phyloP scores from a whole-genome alignment of 495 filamentous ascomycete species.

The Elaphomyces granulatus region DNA sequence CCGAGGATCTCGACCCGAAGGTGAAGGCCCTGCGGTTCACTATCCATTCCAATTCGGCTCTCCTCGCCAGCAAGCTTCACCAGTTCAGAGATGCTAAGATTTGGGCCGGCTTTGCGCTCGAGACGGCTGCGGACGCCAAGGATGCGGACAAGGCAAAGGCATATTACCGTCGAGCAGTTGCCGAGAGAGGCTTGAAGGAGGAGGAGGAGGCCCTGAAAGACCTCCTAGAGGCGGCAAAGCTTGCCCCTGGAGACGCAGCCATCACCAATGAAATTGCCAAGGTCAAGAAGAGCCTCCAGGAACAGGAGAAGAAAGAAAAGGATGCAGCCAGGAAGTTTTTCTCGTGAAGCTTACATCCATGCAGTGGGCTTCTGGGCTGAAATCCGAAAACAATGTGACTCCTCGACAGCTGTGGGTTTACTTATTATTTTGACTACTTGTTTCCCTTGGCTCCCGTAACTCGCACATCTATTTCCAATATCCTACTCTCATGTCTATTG shows the following conservation, averaged over 20 bases:
- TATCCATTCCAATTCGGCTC: conserved; percentile 62
- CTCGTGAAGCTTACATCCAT: conserved; percentile 23
- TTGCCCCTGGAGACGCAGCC: conserved; percentile 62
- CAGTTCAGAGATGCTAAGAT: conserved; percentile 52
- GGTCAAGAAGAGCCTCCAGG: conserved; percentile 61
- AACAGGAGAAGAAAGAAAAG: conserved; percentile 72
- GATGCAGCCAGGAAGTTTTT: conserved; percentile 85
- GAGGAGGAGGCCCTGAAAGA: conserved; percentile 71
- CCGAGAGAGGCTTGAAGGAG: conserved; percentile 59
- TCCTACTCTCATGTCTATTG: too few relatives aligned
- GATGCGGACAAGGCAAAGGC: conserved; percentile 82
- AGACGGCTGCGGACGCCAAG: conserved; percentile 42
- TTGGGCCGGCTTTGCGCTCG: conserved; percentile 60
- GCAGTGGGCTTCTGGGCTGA: too few relatives aligned
- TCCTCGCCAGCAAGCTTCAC: conserved; percentile 68
- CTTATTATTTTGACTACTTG: too few relatives aligned
- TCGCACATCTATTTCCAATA: too few relatives aligned
- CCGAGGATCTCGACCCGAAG: conserved; percentile 47
- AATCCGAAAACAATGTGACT: too few relatives aligned
- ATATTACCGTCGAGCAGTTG: conserved; percentile 65
- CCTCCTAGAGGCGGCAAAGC: conserved; percentile 58
- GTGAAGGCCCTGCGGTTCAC: conserved; percentile 61
- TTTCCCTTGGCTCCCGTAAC: too few relatives aligned
- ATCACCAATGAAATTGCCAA: conserved; percentile 57
- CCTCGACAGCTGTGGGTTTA: too few relatives aligned